Conservation (phyloP, 179 eudicot species). For the Actinidia arguta region DNA sequence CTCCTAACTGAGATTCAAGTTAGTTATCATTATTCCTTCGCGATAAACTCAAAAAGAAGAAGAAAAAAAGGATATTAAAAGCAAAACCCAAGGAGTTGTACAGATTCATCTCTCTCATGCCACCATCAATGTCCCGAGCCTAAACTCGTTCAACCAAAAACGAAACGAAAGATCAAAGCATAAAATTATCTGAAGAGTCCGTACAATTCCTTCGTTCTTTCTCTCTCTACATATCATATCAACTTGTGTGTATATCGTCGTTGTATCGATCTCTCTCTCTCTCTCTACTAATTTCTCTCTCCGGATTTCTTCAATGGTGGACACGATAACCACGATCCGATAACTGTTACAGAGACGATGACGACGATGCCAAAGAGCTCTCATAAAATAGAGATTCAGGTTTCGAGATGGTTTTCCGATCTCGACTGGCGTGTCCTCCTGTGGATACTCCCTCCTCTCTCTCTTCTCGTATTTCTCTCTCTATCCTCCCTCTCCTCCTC, state of each 20-base stretch:
- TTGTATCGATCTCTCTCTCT: not conserved
- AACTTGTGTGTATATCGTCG: not conserved
- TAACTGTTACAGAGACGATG: not conserved
- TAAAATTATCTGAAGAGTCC: not conserved
- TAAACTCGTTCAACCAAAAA: not conserved
- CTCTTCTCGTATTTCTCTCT: conserved; percentile 47
- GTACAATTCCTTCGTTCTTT: no score
- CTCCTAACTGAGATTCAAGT: no score
- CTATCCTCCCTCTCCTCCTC: conserved; percentile 14
- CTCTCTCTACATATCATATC: not conserved
- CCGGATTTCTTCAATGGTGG: not conserved
- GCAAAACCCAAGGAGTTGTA: no score
- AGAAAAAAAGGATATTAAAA: no score
- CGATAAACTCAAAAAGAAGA: no score
- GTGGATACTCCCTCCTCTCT: conserved; percentile 48
- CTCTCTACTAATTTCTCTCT: not conserved
- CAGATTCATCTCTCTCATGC: no score
- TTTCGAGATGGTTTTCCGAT: conserved; percentile 47
- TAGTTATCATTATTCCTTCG: no score
- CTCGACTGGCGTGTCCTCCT: conserved; percentile 55
- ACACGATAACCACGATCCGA: not conserved
- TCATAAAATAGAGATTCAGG: conserved; percentile 26
- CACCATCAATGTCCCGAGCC: not conserved
- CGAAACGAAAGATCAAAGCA: not conserved
- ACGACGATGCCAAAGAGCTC: conserved; percentile 26